Base-by-base conservation (phyloP, 2,329 filamentous ascomycete genomes). In the Aaosphaeria pasadenensis region DNA sequence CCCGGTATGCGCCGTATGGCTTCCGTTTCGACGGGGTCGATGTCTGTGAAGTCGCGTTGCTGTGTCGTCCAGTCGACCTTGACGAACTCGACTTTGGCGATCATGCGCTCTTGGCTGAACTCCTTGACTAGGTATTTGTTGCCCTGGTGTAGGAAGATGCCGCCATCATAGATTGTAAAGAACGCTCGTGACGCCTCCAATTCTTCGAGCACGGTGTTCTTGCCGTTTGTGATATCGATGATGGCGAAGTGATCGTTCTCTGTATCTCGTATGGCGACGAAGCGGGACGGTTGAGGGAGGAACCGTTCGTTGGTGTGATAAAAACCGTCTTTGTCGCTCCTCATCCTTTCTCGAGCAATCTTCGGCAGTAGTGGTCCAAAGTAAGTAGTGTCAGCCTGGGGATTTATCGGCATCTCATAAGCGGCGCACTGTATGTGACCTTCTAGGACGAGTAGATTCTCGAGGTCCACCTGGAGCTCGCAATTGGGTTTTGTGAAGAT, bases 91-190 rank as follows among this genome's bases (percentile, higher is more conserved):
- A 99, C 94, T 56, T 88, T 88, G 4, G 94, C 94, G 57, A 96
- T 85, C 62, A 85, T 86, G 51, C 81, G 81, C 32, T 94, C 89
- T 1, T 88, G 86, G 53, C 83, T 83, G 62, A 97, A 91, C 59
- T 97, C 91, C 58, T 90, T 88, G 45, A 99, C 89, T 2, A 97
- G 80, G 64, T 96, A 99, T 1, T 87, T 92, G 54, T 85, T 84
- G n/a, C 94, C 94, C 72, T 99, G 94, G 61, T 99, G 94, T 5
- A 99, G 77, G 73, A 95, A 99, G 53, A 99, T 96, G 40, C 90
- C 94, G 9, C 94, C 94, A 67, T 97, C 92, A 69, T 99, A 99
- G 50, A 99, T 82, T 1, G 91, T 96, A 71, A 96, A 97, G 57
- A 90, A 92, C 1, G 92, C 92, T n/a, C 94, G 84, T 1, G 88